These are phyloP conservation scores for Exophiala calicioides DNA, from an alignment of 2,329 filamentous ascomycete species.

Conservation along the genomic window DNA sequence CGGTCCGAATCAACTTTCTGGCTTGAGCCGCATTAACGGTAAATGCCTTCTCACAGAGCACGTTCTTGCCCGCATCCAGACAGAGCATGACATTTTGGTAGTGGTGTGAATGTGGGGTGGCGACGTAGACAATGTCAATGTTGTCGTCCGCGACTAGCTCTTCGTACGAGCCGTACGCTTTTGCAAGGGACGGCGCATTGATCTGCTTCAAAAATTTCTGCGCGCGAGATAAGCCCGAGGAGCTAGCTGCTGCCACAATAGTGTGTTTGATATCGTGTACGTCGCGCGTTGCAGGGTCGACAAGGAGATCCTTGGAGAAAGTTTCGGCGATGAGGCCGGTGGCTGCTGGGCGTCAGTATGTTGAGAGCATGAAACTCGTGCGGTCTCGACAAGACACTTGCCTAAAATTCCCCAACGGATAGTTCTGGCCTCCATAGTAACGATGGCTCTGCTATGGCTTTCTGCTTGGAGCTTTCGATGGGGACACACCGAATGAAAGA, in stretches of 20 bases:
- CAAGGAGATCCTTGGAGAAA: slow-evolving; percentile 76
- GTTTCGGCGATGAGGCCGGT: slow-evolving; percentile 51
- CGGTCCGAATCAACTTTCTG: slow-evolving; percentile 69
- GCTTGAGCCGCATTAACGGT: slow-evolving; percentile 80
- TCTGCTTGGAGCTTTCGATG: too few relatives aligned
- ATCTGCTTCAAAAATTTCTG: slow-evolving; percentile 70
- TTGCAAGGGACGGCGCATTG: slow-evolving; percentile 61
- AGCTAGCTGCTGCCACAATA: slow-evolving; percentile 80
- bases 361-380: neutral
- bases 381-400: neutral
- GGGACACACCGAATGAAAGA: too few relatives aligned
- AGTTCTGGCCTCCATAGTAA: slow-evolving; percentile 8
- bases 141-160: slow-evolving; percentile 76
- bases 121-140: slow-evolving; percentile 84
- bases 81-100: slow-evolving; percentile 86
- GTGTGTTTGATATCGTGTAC: slow-evolving; percentile 74
- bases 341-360: slow-evolving; percentile 34
- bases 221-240: slow-evolving; percentile 68
- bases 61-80: slow-evolving; percentile 79
- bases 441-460: too few relatives aligned
- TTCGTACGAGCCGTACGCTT: slow-evolving; percentile 76
- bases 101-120: slow-evolving; percentile 89
- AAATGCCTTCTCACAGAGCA: slow-evolving; percentile 88
- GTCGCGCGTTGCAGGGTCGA: slow-evolving; percentile 69
- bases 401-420: slow-evolving; percentile 22